Evolutionary conservation across 345 rosid genomes (phyloP), one percentile per base, ranked within the genome.

Genomic region (Corymbia maculata): DNA sequence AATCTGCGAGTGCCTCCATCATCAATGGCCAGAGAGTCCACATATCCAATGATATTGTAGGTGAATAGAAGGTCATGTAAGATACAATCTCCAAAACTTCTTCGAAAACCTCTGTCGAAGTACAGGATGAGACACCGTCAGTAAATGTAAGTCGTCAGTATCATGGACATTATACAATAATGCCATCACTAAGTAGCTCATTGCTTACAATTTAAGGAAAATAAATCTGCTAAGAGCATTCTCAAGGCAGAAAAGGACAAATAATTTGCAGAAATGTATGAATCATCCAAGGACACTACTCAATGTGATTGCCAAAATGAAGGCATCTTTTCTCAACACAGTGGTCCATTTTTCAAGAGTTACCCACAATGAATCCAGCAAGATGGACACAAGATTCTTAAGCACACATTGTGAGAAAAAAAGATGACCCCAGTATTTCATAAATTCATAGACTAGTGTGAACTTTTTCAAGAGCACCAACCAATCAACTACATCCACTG

Each of bases 11-110:
- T 85, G 99, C 99, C 86, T 96, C 98, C 91, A 94, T 93, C 98
- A 98, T 94, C 92, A 98, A 92, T 50, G 99, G 98, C 99, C 99
- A 98, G 61, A 98, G 98, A 91, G 94, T 95, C 99, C 99, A 98
- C 98, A 98, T 96, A 51, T 94, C 98, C 91, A 94, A 85, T 55
- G 99, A 96, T 93, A 98, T 97, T 55, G 93, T 94, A 36, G 99
- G 99, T 85, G 99, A 94, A 90, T 95, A 98, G 92, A 97, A 97
- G 88, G 99, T 97, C 99, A 98, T 97, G 90, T 96, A 95, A n/a
- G 99, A 96, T 68, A 96, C 98, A 90, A 98, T 97, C 92, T 98
- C 99, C 96, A 97, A 90, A 87, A 98, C 97, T 94, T 98, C 99
- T 94, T 98, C 99, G 92, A 95, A 98, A 86, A 98, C 99, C 96